phyloP scores from a whole-genome alignment of 108 stramenopile species.

The Cyclotella atomus region DNA sequence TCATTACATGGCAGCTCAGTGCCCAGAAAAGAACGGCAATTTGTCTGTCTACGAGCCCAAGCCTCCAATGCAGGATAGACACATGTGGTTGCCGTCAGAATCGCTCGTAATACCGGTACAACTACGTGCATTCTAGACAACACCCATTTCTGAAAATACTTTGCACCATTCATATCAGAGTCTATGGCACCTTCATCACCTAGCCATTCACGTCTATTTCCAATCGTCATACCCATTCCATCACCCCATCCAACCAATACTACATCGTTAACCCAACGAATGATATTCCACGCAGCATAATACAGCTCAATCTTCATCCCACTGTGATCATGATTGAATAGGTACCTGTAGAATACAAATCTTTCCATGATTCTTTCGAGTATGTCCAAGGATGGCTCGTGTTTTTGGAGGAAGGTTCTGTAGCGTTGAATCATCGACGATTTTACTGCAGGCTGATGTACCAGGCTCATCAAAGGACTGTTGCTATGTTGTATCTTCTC shows the following conservation, averaged over 20 bases:
- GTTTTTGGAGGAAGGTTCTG: slow-evolving; percentile 33
- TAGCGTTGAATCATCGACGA: slow-evolving; percentile 18
- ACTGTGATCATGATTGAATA: slow-evolving; percentile 25
- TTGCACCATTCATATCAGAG: not conserved
- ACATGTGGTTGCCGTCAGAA: slow-evolving; percentile 43
- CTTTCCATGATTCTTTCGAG: slow-evolving; percentile 40
- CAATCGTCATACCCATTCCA: slow-evolving; percentile 43
- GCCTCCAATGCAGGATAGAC: slow-evolving; percentile 47
- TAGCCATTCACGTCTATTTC: slow-evolving; percentile 33
- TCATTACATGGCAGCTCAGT: slow-evolving; percentile 2
- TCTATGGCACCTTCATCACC: not conserved
- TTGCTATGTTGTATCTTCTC: not conserved
- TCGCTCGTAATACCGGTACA: slow-evolving; percentile 33
- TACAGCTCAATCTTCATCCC: slow-evolving; percentile 35
- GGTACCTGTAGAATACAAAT: slow-evolving; percentile 33
- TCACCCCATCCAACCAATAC: slow-evolving; percentile 36
- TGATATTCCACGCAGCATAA: slow-evolving; percentile 42
- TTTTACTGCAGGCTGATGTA: not conserved
- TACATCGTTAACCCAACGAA: slow-evolving; percentile 44
- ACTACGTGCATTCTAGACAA: not conserved
- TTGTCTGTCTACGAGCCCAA: slow-evolving; percentile 21
- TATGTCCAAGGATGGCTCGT: slow-evolving; percentile 27
- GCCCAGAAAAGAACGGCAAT: not conserved
- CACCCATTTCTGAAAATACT: slow-evolving; percentile 2
- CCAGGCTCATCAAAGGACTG: not conserved